Conservation (phyloP, 2,329 filamentous ascomycete genomes). For the Ceratocystis papillata region DNA sequence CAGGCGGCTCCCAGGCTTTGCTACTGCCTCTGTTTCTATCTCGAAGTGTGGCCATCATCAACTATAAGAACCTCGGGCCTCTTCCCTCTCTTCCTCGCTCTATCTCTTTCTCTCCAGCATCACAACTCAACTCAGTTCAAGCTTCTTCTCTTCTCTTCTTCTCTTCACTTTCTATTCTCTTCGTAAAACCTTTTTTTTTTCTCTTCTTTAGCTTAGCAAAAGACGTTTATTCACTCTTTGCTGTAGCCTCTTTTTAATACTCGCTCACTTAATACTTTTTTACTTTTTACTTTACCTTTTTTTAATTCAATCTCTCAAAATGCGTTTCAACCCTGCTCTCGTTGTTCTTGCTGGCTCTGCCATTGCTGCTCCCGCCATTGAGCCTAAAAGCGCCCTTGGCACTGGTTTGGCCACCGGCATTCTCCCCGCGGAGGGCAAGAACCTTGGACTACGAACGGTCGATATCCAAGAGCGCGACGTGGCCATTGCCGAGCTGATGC, state of each 20-base stretch:
- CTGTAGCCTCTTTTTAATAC: constrained; percentile 5
- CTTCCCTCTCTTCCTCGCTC: background rate
- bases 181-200: constrained; percentile 13
- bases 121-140: constrained; percentile 16
- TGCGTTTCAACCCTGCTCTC: constrained; percentile 21
- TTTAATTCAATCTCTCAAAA: constrained; percentile 17
- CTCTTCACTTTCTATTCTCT: constrained; percentile 17
- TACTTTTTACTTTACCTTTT: constrained; percentile 6
- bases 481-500: background rate
- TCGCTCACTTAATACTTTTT: background rate
- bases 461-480: background rate
- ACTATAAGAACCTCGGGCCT: constrained; percentile 17
- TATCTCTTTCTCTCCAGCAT: constrained; percentile 13
- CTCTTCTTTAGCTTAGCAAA: constrained; percentile 12
- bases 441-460: too few relatives aligned
- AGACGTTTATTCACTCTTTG: constrained; percentile 7
- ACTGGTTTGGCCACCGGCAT: too few relatives aligned
- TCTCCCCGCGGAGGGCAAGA: too few relatives aligned
- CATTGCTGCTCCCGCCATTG: constrained; percentile 11
- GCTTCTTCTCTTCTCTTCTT: constrained; percentile 16
- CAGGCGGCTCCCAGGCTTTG: background rate
- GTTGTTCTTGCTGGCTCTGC: constrained; percentile 18
- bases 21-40: background rate
- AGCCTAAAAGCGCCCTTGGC: background rate
- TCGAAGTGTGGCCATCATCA: background rate